Conservation (phyloP, 2,329 filamentous ascomycete species). For the Chaetomium sp. region DNA sequence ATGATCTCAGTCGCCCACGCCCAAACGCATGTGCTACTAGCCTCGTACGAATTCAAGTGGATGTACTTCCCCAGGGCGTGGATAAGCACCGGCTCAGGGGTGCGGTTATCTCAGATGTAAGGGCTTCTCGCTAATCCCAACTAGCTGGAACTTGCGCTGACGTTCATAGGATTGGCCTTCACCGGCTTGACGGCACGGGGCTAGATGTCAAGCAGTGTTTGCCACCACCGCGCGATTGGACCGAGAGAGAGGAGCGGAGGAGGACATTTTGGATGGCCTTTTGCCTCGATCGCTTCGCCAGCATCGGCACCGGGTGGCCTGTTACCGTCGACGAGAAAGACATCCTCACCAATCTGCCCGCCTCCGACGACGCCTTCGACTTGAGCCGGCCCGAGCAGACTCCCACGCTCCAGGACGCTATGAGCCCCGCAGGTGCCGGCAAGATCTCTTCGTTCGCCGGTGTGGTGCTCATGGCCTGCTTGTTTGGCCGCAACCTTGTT, state of each 20-base stretch:
- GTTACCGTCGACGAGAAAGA: slow-evolving; percentile 91
- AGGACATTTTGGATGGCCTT: slow-evolving; percentile 96
- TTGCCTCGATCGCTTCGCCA: slow-evolving; percentile 83
- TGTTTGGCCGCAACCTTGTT: slow-evolving; percentile 85
- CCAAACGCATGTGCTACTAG: slow-evolving; percentile 75
- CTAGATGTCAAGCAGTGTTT: slow-evolving; percentile 91
- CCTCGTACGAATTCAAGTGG: slow-evolving; percentile 88
- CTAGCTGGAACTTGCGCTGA: slow-evolving; percentile 11
- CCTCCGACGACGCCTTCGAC: slow-evolving; percentile 78
- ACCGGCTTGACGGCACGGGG: slow-evolving; percentile 74
- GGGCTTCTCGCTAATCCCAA: slow-evolving; percentile 21
- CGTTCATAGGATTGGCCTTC: slow-evolving; percentile 76
- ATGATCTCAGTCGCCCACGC: slow-evolving; percentile 81
- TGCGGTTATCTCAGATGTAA: slow-evolving; percentile 78
- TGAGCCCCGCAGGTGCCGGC: slow-evolving; percentile 63
- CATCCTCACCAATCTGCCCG: slow-evolving; percentile 77
- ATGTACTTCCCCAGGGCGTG: slow-evolving; percentile 97
- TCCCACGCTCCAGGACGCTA: slow-evolving; percentile 60
- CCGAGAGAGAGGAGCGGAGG: slow-evolving; percentile 82
- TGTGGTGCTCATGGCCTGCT: slow-evolving; percentile 75
- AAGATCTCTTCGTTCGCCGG: slow-evolving; percentile 73
- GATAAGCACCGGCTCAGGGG: slow-evolving; percentile 79
- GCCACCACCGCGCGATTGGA: slow-evolving; percentile 83
- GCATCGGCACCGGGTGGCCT: slow-evolving; percentile 95
- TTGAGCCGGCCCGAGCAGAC: slow-evolving; percentile 70